These are phyloP conservation scores for carrot (Daucus carota) DNA, from an alignment of 129 eudicot genomes.

Conservation along the genomic window DNA sequence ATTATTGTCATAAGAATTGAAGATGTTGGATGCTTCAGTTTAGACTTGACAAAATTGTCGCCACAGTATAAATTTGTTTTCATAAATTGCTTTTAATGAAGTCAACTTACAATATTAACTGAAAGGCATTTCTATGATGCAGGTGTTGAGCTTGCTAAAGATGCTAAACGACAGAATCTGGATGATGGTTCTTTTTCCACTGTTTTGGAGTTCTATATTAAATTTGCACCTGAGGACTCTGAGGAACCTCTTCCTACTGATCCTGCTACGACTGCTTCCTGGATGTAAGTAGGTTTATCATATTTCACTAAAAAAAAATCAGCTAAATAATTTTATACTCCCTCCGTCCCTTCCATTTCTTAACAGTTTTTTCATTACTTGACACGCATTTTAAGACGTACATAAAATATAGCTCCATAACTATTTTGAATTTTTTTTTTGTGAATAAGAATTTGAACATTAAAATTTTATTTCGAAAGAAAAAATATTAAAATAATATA, in stretches of 20 bases:
- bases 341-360: no score
- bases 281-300: slow-evolving; percentile 44
- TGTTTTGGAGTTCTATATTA: background rate
- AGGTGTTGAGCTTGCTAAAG: slow-evolving; percentile 17
- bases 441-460: no score
- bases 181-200: slow-evolving; percentile 15
- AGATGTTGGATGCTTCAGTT: background rate
- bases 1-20: background rate
- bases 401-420: no score
- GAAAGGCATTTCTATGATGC: background rate
- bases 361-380: no score
- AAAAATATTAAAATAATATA: no score
- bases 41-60: background rate
- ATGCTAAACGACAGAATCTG: slow-evolving; percentile 17
- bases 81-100: background rate
- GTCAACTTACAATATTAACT: background rate
- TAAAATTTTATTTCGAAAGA: no score
- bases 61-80: background rate
- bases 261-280: slow-evolving; percentile 37
- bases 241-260: slow-evolving; percentile 14
- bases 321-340: background rate
- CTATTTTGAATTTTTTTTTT: no score
- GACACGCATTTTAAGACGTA: no score
- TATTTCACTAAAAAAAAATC: background rate
- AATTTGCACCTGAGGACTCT: background rate